Evolutionary conservation across 352 stramenopile genomes (phyloP).

Genomic region (Globisporangium yorkense): DNA sequence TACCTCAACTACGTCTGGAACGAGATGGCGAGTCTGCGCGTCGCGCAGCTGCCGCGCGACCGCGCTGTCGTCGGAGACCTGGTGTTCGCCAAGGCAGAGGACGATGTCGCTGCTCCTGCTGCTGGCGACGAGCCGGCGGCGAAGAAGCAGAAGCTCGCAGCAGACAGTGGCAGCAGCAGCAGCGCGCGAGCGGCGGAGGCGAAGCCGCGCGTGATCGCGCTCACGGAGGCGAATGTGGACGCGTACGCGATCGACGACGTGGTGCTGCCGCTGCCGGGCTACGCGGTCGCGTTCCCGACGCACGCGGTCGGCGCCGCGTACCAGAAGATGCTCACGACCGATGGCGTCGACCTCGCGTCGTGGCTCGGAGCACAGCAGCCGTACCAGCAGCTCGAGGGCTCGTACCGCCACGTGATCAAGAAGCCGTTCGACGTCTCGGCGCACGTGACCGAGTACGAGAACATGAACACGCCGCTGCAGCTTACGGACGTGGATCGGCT

Average conservation of each 20-base stretch:
- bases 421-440: constrained; percentile 79
- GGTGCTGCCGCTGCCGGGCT: constrained; percentile 92
- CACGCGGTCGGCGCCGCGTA: constrained; percentile 60
- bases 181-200: constrained; percentile 27
- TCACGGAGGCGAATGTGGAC: constrained; percentile 83
- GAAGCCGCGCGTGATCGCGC: constrained; percentile 30
- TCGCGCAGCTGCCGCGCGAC: constrained; percentile 57
- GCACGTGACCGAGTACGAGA: constrained; percentile 80
- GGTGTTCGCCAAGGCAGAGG: constrained; percentile 41
- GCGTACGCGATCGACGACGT: constrained; percentile 91
- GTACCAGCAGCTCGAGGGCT: constrained; percentile 68
- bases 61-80: constrained; percentile 87
- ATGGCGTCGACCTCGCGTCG: constrained; percentile 49
- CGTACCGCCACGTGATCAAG: constrained; percentile 91
- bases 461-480: constrained; percentile 87
- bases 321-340: constrained; percentile 42
- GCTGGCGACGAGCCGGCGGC: constrained; percentile 6
- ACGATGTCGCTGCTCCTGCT: background rate
- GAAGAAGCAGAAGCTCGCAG: constrained; percentile 14
- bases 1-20: constrained; percentile 97
- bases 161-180: background rate
- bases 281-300: constrained; percentile 75
- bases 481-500: constrained; percentile 84
- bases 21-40: constrained; percentile 86
- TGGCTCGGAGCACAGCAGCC: constrained; percentile 34